Base-by-base conservation (phyloP, 1,284 basidiomycete species). In the Pseudozyma sp. region DNA sequence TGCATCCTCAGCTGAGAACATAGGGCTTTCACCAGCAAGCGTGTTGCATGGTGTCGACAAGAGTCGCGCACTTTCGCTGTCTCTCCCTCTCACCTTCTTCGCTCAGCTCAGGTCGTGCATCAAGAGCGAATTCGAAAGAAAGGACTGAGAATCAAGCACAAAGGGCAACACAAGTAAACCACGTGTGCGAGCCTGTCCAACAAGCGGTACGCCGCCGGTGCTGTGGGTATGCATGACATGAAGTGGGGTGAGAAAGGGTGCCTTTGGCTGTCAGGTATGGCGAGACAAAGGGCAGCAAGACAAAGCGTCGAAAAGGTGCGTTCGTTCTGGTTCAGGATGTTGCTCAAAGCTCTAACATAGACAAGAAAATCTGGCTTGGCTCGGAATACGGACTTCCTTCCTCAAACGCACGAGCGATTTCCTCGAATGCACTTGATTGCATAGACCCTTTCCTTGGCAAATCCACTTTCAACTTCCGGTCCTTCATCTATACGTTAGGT, bases 41-140 rank as follows among this genome's bases (percentile, higher is more conserved):
- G 25, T 7, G 19, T 21, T 12, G 18, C 9, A 12, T 21, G 12
- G 19, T 44, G 58, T 59, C 58, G 58, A 47, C 50, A 59, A 45
- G 50, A 8, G 50, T 59, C 58, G 50, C 50, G 13, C 16, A 12
- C 11, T 39, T 6, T 11, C 14, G 3, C 38, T 14, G 11, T 16
- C 49, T 16, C 13, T 51, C 34, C 43, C 49, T 18, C 36, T 8
- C 12, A n/a, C 42, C 1, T 10, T 36, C 40, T 13, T 34, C 34
- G 12, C 18, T n/a, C 35, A 8, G 4, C 11, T 16, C 16, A n/a
- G 1, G 14, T 16, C 31, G 35, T 44, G 6, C n/a, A 34, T 35
- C 11, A 31, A 44, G 34, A 38, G 31, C 8, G 12, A 25, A 5
- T 9, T 14, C 8, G 5, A 25, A 13, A 53, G 47, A 56, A 56